Percentiles rank a stretch among this genome's conserved stretches.
phyloP scores from a whole-genome alignment of 345 rosid genomes.

The Cardamine resedifolia region DNA sequence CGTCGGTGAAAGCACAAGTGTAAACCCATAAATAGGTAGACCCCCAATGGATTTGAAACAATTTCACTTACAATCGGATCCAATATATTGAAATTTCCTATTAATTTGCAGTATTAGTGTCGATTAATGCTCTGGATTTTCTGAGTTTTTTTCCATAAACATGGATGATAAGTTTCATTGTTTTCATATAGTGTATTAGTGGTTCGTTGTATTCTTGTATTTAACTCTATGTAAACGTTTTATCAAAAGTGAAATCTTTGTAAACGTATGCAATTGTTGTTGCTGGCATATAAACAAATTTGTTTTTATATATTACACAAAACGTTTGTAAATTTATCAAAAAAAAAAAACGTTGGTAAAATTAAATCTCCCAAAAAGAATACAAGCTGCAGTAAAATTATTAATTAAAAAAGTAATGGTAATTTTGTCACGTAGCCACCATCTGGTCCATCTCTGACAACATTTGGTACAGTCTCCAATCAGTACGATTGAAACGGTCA shows the following conservation, averaged over 20 bases:
- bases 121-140: not conserved
- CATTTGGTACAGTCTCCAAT: constrained; percentile 23
- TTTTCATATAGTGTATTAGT: not conserved
- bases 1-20: not conserved
- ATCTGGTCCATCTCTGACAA: constrained; percentile 16
- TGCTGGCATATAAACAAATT: not conserved
- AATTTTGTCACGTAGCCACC: constrained; percentile 28
- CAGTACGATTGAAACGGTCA: constrained; percentile 36
- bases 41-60: not conserved
- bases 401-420: not conserved
- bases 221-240: not conserved
- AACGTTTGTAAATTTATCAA: constrained; percentile 10
- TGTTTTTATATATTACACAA: not conserved
- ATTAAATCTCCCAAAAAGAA: not conserved
- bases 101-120: not conserved
- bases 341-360: too few species aligned
- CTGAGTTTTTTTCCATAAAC: not conserved
- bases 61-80: not conserved
- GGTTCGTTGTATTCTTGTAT: not conserved
- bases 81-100: not conserved
- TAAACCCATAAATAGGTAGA: not conserved
- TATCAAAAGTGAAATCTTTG: too few species aligned
- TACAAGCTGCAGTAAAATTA: constrained; percentile 2
- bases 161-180: not conserved
- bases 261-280: not conserved